phyloP scores from a whole-genome alignment of 140 eudicot genomes.

The Senecio squalidus region DNA sequence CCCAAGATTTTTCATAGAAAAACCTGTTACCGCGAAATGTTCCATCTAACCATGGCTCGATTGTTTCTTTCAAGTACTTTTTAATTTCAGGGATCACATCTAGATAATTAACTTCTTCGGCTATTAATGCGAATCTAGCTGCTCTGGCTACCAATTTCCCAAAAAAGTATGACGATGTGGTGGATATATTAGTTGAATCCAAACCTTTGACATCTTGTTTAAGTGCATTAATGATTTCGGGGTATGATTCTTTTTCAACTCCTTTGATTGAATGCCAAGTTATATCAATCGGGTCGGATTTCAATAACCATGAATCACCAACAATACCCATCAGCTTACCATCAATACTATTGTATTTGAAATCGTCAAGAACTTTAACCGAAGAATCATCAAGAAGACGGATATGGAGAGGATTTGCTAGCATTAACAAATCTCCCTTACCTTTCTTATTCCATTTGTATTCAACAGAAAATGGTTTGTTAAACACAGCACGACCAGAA shows the following conservation, averaged over 20 bases:
- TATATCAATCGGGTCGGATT: conserved; percentile 67
- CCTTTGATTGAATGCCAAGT: conserved; percentile 90
- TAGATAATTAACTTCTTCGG: conserved; percentile 61
- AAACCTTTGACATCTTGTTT: conserved; percentile 54
- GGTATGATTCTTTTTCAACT: conserved; percentile 35
- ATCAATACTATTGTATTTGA: conserved; percentile 67
- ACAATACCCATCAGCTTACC: conserved; percentile 94
- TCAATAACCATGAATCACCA: conserved; percentile 84
- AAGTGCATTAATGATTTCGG: conserved; percentile 51
- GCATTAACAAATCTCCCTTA: conserved; percentile 81
- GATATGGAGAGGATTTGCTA: conserved; percentile 85
- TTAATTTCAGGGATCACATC: conserved; percentile 62
- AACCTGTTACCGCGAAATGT: conserved; percentile 70
- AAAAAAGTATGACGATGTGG: conserved; percentile 76
- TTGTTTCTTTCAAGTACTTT: conserved; percentile 70
- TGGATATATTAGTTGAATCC: conserved; percentile 37
- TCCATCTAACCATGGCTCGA: conserved; percentile 90
- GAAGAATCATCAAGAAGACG: conserved; percentile 40
- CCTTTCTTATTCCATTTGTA: conserved; percentile 83
- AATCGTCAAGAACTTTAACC: conserved; percentile 37
- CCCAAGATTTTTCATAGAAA: conserved; percentile 76
- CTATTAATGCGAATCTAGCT: conserved; percentile 81
- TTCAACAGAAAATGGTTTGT: conserved; percentile 53
- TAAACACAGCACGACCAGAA: conserved; percentile 55
- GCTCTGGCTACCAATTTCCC: conserved; percentile 91